Percentiles rank a stretch among this genome's conserved stretches.
Conservation (phyloP, 352 stramenopile species). For the Globisporangium lucens region DNA sequence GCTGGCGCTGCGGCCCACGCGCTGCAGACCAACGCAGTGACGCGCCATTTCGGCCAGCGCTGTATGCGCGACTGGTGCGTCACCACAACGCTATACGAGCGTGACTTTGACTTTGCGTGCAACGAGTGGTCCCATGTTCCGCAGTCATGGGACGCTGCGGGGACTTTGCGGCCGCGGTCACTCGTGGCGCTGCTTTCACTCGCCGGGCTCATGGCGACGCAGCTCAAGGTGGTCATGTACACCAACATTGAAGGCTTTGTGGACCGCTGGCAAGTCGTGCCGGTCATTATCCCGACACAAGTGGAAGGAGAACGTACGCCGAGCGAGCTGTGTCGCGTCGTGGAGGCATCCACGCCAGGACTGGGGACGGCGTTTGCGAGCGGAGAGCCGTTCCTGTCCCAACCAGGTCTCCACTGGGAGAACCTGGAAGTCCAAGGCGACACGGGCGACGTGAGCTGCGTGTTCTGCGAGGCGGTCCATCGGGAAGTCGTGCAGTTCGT, state of each 20-base stretch:
- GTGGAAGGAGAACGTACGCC: neutral
- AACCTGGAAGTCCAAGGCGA: constrained; percentile 2
- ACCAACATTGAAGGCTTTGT: too few species aligned
- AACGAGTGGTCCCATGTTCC: neutral
- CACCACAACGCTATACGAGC: neutral
- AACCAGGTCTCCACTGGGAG: neutral
- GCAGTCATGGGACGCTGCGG: too few species aligned
- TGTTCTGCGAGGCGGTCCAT: neutral
- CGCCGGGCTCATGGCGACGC: too few species aligned
- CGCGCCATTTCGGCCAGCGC: constrained; percentile 2
- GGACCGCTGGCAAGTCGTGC: too few species aligned
- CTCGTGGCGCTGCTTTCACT: too few species aligned
- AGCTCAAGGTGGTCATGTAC: too few species aligned
- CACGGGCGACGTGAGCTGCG: constrained; percentile 3
- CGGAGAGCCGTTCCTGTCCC: neutral
- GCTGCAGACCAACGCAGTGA: constrained; percentile 5
- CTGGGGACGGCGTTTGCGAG: constrained; percentile 3
- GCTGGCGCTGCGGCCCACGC: neutral
- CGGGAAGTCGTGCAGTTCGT: neutral
- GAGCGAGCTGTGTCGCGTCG: constrained; percentile 1
- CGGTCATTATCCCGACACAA: constrained; percentile 1
- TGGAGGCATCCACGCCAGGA: neutral
- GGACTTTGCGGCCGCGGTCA: too few species aligned
- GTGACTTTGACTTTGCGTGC: neutral
- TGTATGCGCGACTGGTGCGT: neutral